Evolutionary conservation across 192 early-diverging fungal genomes (phyloP).

Genomic region (Podila verticillata): DNA sequence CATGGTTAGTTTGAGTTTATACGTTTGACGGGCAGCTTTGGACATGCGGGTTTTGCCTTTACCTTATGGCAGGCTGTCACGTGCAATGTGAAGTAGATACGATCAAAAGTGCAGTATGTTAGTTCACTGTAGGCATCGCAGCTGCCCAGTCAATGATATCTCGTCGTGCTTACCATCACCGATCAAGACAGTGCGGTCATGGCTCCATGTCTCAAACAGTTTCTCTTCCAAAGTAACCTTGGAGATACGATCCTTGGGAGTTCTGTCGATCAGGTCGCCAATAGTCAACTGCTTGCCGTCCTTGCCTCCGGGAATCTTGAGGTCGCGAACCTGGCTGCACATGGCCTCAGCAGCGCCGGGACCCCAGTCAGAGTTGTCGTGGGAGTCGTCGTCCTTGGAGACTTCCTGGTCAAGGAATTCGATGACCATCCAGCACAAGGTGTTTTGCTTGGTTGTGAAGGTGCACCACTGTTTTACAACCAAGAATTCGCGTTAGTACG

Average conservation of each 20-base stretch:
- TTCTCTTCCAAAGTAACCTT: constrained; percentile 19
- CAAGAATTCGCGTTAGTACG: not conserved
- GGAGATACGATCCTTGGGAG: constrained; percentile 10
- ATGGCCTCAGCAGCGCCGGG: constrained; percentile 13
- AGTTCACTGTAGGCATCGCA: not conserved
- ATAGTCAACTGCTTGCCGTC: constrained; percentile 1
- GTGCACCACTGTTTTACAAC: not conserved
- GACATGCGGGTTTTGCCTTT: not conserved
- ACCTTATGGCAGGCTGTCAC: constrained; percentile 11
- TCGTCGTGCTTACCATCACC: not conserved
- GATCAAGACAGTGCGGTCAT: not conserved
- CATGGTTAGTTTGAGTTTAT: too few relatives aligned
- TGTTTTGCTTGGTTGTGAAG: constrained; percentile 5
- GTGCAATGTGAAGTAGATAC: not conserved
- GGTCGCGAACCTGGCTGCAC: constrained; percentile 7
- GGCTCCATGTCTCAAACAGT: constrained; percentile 2
- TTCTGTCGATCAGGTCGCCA: constrained; percentile 15
- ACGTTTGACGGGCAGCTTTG: not conserved
- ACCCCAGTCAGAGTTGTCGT: constrained; percentile 7
- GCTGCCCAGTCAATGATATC: not conserved
- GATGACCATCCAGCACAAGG: constrained; percentile 18
- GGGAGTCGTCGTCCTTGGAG: not conserved
- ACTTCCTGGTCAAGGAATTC: constrained; percentile 1
- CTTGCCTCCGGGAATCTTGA: not conserved
- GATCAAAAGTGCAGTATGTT: not conserved